Base-by-base conservation (phyloP, 2,329 filamentous ascomycete species). In the Mycocentrospora acerina region DNA sequence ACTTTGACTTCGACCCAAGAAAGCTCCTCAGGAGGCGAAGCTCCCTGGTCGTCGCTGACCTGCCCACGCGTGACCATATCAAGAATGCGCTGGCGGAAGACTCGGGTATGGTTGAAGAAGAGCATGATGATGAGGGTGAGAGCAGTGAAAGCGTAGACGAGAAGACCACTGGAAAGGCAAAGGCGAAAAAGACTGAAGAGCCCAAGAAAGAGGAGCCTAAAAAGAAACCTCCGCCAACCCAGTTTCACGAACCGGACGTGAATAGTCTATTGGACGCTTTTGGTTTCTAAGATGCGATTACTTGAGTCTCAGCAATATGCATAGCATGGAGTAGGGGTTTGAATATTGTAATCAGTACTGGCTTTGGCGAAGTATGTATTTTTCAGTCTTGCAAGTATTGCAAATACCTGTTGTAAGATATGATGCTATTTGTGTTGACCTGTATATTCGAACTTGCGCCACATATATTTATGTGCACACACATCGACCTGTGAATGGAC, bases 231-330 rank as follows among this genome's bases (percentile, higher is more conserved):
- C 77, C 83, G 12, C 82, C 89, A 2, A 89, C 85, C 14, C 82
- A 85, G 47, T 97, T 97, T 64, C 79, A 94, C 55, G 93, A 98
- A 67, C 93, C 93, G n/a, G 90, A 95, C 70, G 79, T 87, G 18
- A 88, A 81, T 63, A 91, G 88, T 42, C 70, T 98, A 60, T 74
- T 97, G 55, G 91, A 97, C 73, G 90, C 81, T 64, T 97, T 97
- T 77, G 91, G 91, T 1, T 93, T 97, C 62, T 97, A 59, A 34
- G 17, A 13, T 13, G 11, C 8, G 13, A 6, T 13, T 27, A 22
- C 7, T 29, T 32, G n/a, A 13, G 8, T 11, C n/a, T n/a, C n/a
- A n/a, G n/a, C n/a, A n/a, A n/a, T n/a, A n/a, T 35, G 24, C 35
- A 35, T 42, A 35, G 27, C 35, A 30, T 38, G 40, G 34, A 26